Evolutionary conservation across 164 flowering plant species (phyloP).

Genomic region (Echeveria elegans): DNA sequence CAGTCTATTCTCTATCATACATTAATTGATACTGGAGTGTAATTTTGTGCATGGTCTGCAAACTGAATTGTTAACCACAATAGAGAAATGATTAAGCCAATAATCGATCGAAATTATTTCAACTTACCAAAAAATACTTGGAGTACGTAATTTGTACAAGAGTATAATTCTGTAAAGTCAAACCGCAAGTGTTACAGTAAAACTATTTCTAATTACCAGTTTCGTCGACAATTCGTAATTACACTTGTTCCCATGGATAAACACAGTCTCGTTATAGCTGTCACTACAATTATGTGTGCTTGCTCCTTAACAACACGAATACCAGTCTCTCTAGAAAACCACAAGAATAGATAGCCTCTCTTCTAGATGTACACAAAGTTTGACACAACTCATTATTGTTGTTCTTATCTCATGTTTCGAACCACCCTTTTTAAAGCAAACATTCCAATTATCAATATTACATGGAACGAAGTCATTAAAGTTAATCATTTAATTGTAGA

Average conservation of each 20-base stretch:
- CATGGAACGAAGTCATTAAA: neutral
- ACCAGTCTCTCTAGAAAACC: neutral
- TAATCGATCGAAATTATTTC: too few relatives aligned
- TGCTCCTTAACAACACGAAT: neutral
- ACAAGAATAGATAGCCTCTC: neutral
- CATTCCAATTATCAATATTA: neutral
- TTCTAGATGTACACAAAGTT: constrained; percentile 5
- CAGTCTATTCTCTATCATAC: too few relatives aligned
- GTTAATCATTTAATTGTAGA: neutral
- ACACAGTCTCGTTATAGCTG: neutral
- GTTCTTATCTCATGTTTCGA: neutral
- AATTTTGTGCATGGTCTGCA: too few relatives aligned
- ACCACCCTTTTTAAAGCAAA: neutral
- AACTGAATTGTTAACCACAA: too few relatives aligned
- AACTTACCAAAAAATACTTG: too few relatives aligned
- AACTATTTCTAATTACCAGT: neutral
- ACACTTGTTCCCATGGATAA: neutral
- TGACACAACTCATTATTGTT: constrained; percentile 2
- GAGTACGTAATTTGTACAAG: too few relatives aligned
- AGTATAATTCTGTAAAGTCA: too few relatives aligned
- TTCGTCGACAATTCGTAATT: neutral
- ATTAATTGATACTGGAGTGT: too few relatives aligned
- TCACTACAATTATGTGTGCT: neutral
- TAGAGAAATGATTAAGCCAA: too few relatives aligned
- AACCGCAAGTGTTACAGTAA: too few relatives aligned